Evolutionary conservation across 768 basidiomycete genomes (phyloP), one percentile per base, ranked within the genome.

Genomic region (Tylopilus vinaceipallidus): DNA sequence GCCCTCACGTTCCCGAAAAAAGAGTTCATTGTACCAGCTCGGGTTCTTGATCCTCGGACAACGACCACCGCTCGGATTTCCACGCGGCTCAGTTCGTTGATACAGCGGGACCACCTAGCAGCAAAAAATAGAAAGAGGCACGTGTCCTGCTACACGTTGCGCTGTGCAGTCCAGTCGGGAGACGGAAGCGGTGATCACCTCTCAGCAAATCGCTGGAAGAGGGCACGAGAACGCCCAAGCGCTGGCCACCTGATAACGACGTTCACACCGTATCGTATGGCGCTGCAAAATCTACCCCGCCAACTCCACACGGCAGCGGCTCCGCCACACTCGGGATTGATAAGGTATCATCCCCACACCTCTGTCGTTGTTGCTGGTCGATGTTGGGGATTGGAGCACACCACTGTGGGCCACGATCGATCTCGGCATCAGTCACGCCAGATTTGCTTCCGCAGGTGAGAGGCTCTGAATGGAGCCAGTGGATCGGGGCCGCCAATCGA

Each of bases 11-110:
- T 24, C 36, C 35, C 17, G 23, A 22, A 39, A 43, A 17, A 32
- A n/a, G 26, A 56, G 29, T 9, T 36, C 40, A 39, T 40, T 22
- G 8, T 40, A 26, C 22, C 20, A 22, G 27, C 29, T 57, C 23
- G 26, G 24, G 37, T 19, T 35, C 19, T 42, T 56, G 55, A 52
- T 56, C 47, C 45, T 57, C 37, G 54, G 54, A 49, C 43, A 24
- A 2, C 13, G 5, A 35, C 12, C 27, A 17, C 27, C 24, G 12
- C 20, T 17, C 27, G 35, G 9, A 22, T 19, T 37, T 45, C 41
- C 49, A 24, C 44, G 17, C 26, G 12, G 20, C 27, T 35, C 27
- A 34, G 16, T 17, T 38, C n/a, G n/a, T 37, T 16, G 42, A 49
- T 43, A 44, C n/a, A n/a, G 2, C 23, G 23, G 14, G 23, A 39